Evolutionary conservation across 805 yeast species (phyloP).

Genomic region (Saccharomycopsis lassenensis): DNA sequence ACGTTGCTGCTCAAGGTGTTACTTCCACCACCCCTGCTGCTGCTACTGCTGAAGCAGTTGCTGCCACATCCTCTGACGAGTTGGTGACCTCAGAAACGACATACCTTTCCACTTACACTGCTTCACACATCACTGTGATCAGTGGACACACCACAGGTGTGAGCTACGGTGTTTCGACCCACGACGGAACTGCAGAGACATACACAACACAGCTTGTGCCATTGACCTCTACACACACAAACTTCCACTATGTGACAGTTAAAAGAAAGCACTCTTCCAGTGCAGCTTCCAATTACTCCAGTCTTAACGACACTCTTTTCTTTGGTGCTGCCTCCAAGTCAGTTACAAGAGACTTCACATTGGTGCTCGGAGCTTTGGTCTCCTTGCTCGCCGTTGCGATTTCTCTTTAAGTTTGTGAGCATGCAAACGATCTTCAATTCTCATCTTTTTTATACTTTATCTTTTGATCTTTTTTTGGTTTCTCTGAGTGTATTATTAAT

Average conservation of each 20-base stretch:
- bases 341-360: no score
- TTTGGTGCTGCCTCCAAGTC: conserved; percentile 7
- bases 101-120: conserved; percentile 8
- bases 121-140: conserved; percentile 15
- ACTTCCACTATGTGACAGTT: conserved; percentile 15
- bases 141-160: conserved; percentile 17
- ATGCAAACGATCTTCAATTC: no score
- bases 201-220: conserved; percentile 17
- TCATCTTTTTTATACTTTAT: no score
- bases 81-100: conserved; percentile 14
- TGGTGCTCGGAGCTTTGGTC: no score
- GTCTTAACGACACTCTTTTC: conserved; percentile 5
- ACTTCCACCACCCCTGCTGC: conserved; percentile 10
- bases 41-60: conserved; percentile 8
- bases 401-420: no score
- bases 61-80: conserved; percentile 16
- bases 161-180: conserved; percentile 9
- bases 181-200: conserved; percentile 6
- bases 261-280: conserved; percentile 10
- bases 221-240: conserved; percentile 16
- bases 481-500: no score
- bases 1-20: conserved; percentile 2
- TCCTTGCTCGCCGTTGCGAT: no score
- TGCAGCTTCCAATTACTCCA: conserved; percentile 1
- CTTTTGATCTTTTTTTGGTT: no score